Evolutionary conservation across 306 rosid genomes (phyloP).

Genomic region (Corylus heterophylla): DNA sequence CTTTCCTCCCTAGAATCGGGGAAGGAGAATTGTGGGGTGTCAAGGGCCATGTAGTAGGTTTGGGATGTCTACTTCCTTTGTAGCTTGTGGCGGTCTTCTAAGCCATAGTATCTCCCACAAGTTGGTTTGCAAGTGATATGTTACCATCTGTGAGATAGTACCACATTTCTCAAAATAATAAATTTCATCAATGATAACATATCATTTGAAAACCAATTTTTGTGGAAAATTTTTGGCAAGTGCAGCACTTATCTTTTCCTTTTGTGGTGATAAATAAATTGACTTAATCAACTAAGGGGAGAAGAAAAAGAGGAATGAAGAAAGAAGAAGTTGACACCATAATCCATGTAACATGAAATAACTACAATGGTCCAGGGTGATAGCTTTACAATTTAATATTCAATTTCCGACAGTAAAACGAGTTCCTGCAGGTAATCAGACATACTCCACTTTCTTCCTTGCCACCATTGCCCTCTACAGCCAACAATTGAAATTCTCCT

Average conservation of each 20-base stretch:
- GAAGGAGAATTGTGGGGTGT: not conserved
- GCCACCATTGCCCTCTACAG: constrained; percentile 30
- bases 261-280: not conserved
- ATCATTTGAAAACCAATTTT: too few relatives aligned
- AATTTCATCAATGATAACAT: too few relatives aligned
- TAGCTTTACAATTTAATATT: constrained; percentile 35
- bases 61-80: not conserved
- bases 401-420: constrained; percentile 33
- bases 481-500: not conserved
- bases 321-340: constrained; percentile 28
- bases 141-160: too few relatives aligned
- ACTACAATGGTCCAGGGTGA: constrained; percentile 36
- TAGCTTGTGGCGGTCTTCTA: too few relatives aligned
- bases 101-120: too few relatives aligned
- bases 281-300: not conserved
- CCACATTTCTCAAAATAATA: too few relatives aligned
- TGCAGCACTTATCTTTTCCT: not conserved
- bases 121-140: too few relatives aligned
- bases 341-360: constrained; percentile 32
- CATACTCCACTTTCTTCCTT: constrained; percentile 17
- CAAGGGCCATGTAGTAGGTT: not conserved
- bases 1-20: too few relatives aligned
- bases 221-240: too few relatives aligned
- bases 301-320: not conserved
- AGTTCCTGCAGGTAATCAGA: constrained; percentile 36